Evolutionary conservation across 257 asterid species (phyloP), one percentile per base, ranked within the genome.

Genomic region (Lantana camara): DNA sequence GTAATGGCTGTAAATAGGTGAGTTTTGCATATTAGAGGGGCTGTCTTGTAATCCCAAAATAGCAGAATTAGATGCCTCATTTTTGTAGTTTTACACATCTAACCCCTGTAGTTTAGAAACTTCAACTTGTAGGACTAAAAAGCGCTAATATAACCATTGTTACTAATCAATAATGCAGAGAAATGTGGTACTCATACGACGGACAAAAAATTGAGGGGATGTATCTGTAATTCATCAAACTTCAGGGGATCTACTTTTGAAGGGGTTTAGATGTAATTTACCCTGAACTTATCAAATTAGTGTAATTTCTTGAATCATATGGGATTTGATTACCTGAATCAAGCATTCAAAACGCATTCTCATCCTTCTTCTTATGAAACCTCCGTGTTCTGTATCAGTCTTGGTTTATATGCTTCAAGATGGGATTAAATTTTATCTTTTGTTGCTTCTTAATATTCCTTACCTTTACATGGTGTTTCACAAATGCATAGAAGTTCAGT

Each of bases 381-480:
- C 82, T 80, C 92, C 5, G 86, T 85, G 65, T 88, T 83, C 96
- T 92, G 95, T 68, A 69, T 75, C 15, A 65, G 37, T 61, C 63
- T 70, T 50, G 7, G 16, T 67, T 79, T 45, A 27, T 27, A 27
- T 77, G 64, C 69, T 63, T 32, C 63, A 57, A 62, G 64, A 17
- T 12, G n/a, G 41, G 14, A 58, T 7, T n/a, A n/a, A n/a, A n/a
- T n/a, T n/a, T 50, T 22, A 60, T n/a, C 13, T 13, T 5, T 0
- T n/a, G 62, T 67, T 68, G 69, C 70, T 22, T 24, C 12, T 63
- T 32, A 76, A 60, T 10, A 56, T 68, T 60, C 60, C 37, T 79
- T 87, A 89, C 97, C 96, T 87, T 93, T 48, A 93, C 95, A 58
- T 89, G 95, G 61, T 72, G 75, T 71, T 87, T 90, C 37, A 93